A percentile compares a stretch with the other conserved stretches of the same genome.
Conservation (phyloP, 192 early-diverging fungal genomes). For the Umbelopsis ramanniana region DNA sequence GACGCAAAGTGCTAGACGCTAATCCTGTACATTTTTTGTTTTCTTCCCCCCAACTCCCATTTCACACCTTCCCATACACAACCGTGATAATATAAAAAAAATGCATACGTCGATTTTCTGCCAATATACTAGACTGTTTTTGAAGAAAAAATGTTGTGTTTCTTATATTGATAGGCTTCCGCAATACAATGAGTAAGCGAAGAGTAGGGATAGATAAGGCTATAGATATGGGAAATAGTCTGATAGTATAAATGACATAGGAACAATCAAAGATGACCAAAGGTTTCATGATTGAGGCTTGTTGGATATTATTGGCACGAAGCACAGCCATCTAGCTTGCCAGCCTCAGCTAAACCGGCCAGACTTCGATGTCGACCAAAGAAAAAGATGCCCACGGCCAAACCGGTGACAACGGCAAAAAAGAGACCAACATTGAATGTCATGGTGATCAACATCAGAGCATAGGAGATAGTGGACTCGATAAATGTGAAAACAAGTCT, state of each 20-base stretch:
- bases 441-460: constrained; percentile 68
- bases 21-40: constrained; percentile 20
- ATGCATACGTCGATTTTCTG: constrained; percentile 15
- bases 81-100: constrained; percentile 23
- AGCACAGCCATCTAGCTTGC: constrained; percentile 34
- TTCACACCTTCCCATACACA: constrained; percentile 13
- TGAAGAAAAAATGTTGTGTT: too few species aligned
- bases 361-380: constrained; percentile 44
- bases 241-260: too few species aligned
- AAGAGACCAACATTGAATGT: constrained; percentile 67
- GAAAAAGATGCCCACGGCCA: constrained; percentile 51
- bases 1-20: constrained; percentile 24
- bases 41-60: neutral
- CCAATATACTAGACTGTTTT: neutral
- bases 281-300: too few species aligned
- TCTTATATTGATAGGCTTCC: too few species aligned
- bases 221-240: too few species aligned
- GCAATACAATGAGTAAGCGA: too few species aligned
- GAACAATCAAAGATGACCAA: too few species aligned
- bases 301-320: constrained; percentile 23
- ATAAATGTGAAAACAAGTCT: constrained; percentile 44
- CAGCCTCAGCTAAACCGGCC: constrained; percentile 11
- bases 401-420: constrained; percentile 58
- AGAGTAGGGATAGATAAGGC: too few species aligned
- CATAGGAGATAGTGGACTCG: constrained; percentile 50